Evolutionary conservation across 176 grass and related monocot genomes (phyloP).

Genomic region (Secale cereale): DNA sequence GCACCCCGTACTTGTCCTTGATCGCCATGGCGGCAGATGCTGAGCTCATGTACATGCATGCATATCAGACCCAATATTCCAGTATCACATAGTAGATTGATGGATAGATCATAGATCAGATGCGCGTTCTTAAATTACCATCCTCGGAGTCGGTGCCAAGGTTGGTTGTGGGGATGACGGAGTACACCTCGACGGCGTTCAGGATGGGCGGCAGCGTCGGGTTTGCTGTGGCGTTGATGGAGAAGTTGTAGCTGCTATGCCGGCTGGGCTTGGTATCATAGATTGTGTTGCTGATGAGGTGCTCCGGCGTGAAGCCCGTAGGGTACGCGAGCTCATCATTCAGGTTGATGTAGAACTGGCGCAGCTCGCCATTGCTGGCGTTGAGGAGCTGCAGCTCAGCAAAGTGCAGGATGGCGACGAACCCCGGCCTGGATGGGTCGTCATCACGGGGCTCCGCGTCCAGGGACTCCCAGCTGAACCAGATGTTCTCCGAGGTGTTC

Average conservation of each 20-base stretch:
- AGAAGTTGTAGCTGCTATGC: conserved; percentile 14
- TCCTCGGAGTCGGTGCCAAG: conserved; percentile 35
- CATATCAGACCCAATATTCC: no score
- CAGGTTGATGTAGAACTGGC: conserved; percentile 42
- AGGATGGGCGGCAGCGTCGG: conserved; percentile 55
- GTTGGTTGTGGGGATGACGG: conserved; percentile 14
- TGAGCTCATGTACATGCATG: not conserved
- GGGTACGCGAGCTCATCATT: conserved; percentile 10
- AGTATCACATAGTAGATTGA: not conserved
- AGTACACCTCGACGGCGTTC: conserved; percentile 55
- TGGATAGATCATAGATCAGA: not conserved
- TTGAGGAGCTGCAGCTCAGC: conserved; percentile 32
- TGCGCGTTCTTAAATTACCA: conserved; percentile 39
- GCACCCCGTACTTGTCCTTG: not conserved
- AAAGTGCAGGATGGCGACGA: conserved; percentile 23
- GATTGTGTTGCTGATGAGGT: not conserved
- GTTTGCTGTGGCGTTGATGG: conserved; percentile 38
- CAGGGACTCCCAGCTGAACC: conserved; percentile 17
- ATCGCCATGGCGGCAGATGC: not conserved
- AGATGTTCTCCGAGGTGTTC: conserved; percentile 33
- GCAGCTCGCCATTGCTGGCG: not conserved
- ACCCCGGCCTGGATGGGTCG: not conserved
- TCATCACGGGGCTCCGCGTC: not conserved
- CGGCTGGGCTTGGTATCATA: not conserved
- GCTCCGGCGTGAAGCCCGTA: not conserved